These are phyloP conservation scores for Maudiozyma serrabonitensis DNA, from an alignment of 805 yeast genomes.

Conservation along the genomic window DNA sequence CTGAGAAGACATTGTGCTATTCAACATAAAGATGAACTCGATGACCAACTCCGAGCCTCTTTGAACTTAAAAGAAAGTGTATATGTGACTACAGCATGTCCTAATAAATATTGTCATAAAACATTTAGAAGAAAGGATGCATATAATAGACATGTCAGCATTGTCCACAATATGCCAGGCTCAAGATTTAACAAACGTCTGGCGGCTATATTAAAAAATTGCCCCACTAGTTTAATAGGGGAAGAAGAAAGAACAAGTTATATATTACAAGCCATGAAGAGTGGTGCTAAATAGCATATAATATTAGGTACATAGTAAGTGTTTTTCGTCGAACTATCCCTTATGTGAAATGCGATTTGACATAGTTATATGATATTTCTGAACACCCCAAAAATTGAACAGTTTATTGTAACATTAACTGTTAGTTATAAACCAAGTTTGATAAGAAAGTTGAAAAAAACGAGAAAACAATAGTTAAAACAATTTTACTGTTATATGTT, in stretches of 20 bases:
- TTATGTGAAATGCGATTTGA: too few species aligned
- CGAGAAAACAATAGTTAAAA: too few species aligned
- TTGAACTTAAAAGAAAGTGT: slow-evolving; percentile 23
- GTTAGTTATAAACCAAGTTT: too few species aligned
- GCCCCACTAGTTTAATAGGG: slow-evolving; percentile 10
- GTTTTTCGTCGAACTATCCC: too few species aligned
- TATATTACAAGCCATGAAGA: background rate
- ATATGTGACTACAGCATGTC: slow-evolving; percentile 27
- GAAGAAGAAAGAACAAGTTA: slow-evolving; percentile 1
- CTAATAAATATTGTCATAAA: slow-evolving; percentile 35
- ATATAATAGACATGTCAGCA: slow-evolving; percentile 40
- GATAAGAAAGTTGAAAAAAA: too few species aligned
- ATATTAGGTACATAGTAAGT: background rate
- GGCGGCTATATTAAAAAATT: slow-evolving; percentile 16
- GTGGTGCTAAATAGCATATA: background rate
- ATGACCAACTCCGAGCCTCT: slow-evolving; percentile 17
- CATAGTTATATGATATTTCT: too few species aligned
- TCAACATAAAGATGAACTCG: slow-evolving; percentile 33
- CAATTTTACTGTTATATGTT: too few species aligned
- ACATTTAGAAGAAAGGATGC: slow-evolving; percentile 45
- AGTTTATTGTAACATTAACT: too few species aligned
- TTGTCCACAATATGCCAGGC: slow-evolving; percentile 37
- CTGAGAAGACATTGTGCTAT: slow-evolving; percentile 41
- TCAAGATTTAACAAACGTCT: slow-evolving; percentile 35
- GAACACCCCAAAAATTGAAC: too few species aligned